These are phyloP conservation scores for Otatea glauca DNA, from an alignment of 176 grass and related monocot genomes.

Conservation along the genomic window DNA sequence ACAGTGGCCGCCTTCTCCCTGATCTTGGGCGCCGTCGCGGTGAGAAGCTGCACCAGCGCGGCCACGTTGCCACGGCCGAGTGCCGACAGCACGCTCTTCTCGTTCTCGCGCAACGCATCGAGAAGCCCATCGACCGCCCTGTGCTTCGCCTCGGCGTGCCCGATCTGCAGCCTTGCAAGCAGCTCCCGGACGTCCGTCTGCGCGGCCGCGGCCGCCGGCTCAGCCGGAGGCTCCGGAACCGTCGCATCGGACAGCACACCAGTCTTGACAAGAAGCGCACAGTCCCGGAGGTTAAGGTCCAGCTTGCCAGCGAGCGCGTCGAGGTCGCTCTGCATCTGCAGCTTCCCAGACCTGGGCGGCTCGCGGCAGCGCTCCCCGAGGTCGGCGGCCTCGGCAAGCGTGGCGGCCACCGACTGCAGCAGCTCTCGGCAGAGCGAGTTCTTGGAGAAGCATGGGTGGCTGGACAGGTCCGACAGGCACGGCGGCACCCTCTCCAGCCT, in stretches of 20 bases:
- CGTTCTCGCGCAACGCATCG: conserved; percentile 75
- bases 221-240: conserved; percentile 28
- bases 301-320: conserved; percentile 85
- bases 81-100: conserved; percentile 78
- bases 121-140: conserved; percentile 76
- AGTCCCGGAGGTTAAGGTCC: conserved; percentile 91
- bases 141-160: conserved; percentile 87
- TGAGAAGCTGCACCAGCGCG: conserved; percentile 85
- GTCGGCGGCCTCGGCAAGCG: conserved; percentile 64
- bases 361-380: conserved; percentile 58
- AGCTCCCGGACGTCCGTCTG: conserved; percentile 76
- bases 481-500: conserved; percentile 67
- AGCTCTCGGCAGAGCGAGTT: conserved; percentile 84
- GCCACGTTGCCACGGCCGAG: conserved; percentile 81
- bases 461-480: conserved; percentile 89
- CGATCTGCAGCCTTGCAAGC: conserved; percentile 88
- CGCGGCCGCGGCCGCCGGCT: background rate
- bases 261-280: conserved; percentile 84
- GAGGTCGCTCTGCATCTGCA: conserved; percentile 96
- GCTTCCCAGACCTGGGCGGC: conserved; percentile 55
- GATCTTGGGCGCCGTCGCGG: conserved; percentile 71
- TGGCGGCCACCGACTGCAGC: conserved; percentile 68
- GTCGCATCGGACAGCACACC: conserved; percentile 76
- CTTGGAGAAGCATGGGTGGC: conserved; percentile 89
- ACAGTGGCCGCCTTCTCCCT: conserved; percentile 81